Evolutionary conservation across 768 basidiomycete genomes (phyloP), one percentile per base, ranked within the genome.

Genomic region (Suillus subalutaceus): DNA sequence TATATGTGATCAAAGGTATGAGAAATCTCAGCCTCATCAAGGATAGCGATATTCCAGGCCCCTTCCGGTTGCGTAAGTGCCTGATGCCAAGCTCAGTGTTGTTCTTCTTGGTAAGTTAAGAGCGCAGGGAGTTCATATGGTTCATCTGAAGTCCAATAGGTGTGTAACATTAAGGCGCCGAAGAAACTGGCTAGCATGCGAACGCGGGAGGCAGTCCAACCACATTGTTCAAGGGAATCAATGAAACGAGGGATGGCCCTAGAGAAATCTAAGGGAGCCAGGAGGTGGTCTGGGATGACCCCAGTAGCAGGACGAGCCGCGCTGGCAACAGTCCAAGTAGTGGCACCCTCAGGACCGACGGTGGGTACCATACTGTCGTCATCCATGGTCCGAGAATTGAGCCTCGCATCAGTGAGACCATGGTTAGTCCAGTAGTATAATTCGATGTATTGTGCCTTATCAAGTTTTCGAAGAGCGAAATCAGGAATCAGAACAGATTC

Each of bases 301-400:
- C 48, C 48, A 0, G 23, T 4, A 5, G 48, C n/a, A 23, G 48
- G 48, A 0, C n/a, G 10, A 13, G 48, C n/a, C 0, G 5, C n/a
- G 5, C 48, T 50, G 1, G 48, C 48, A 3, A n/a, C 4, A 6
- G 2, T 23, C 48, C 48, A 50, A 0, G n/a, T 2, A 1, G 48
- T 13, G 1, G 23, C 2, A 0, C 48, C 46, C 4, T 48, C 46
- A 2, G n/a, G 0, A 4, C 20, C 46, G 0, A 8, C 4, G 0
- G n/a, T 48, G 20, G 48, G n/a, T 0, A 50, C 48, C 48, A 50
- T 50, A 2, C 48, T 50, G 23, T 50, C 48, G 3, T 50, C 48
- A 23, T 50, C 46, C 3, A 4, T 2, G 4, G 46, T n/a, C 0
- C 4, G 9, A 12, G 9, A 48, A 0, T n/a, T 20, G 0, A 4